phyloP scores from a whole-genome alignment of 2,329 filamentous ascomycete species.

The Apiospora malaysiana region DNA sequence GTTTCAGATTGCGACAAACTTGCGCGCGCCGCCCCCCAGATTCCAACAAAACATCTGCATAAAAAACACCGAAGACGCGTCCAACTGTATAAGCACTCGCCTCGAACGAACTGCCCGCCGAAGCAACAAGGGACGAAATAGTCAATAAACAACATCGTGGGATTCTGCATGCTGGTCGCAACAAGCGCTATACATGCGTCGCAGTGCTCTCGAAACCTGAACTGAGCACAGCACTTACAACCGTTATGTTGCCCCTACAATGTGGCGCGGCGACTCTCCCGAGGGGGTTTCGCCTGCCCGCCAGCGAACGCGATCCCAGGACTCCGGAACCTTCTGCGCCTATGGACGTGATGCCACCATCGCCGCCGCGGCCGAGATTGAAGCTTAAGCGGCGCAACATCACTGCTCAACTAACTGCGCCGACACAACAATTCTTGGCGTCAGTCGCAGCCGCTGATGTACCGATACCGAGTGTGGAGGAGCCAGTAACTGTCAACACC shows the following conservation, averaged over 20 bases:
- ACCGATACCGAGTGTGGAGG: conserved; percentile 69
- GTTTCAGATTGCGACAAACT: conserved; percentile 18
- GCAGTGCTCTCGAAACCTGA: neutral
- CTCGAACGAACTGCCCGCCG: neutral
- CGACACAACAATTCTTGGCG: conserved; percentile 70
- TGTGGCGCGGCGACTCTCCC: conserved; percentile 51
- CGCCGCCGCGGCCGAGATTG: conserved; percentile 59
- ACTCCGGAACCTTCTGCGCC: conserved; percentile 58
- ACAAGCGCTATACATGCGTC: conserved; percentile 14
- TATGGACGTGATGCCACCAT: conserved; percentile 47
- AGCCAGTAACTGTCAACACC: conserved; percentile 45
- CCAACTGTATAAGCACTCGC: neutral
- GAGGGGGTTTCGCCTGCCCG: conserved; percentile 47
- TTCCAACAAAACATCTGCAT: neutral
- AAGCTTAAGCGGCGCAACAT: conserved; percentile 61
- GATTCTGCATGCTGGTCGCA: neutral
- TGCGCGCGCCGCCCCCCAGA: conserved; percentile 2
- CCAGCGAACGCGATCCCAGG: conserved; percentile 47
- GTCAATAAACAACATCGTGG: neutral
- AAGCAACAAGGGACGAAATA: neutral
- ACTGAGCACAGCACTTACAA: conserved; percentile 20
- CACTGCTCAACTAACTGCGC: conserved; percentile 56
- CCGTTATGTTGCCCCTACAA: conserved; percentile 52
- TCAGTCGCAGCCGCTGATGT: conserved; percentile 70
- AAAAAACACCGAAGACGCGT: neutral